These are phyloP conservation scores for Geranium brycei DNA, from an alignment of 345 rosid genomes.

Conservation along the genomic window DNA sequence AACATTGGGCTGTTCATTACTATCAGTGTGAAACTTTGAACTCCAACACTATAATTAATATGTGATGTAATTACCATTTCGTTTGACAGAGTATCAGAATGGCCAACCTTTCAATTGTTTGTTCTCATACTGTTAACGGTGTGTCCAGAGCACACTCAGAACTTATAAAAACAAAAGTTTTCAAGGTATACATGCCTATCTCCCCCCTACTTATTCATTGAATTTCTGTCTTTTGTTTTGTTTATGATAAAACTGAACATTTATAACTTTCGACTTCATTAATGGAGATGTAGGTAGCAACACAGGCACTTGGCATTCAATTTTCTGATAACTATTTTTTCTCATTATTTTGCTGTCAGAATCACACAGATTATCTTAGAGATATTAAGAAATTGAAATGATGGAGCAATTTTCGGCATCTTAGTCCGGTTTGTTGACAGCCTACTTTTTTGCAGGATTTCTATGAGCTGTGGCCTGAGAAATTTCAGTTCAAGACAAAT, in stretches of 20 bases:
- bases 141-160: slow-evolving; percentile 32
- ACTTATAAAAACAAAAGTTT: slow-evolving; percentile 24
- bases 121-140: slow-evolving; percentile 34
- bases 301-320: background rate
- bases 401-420: too few relatives aligned
- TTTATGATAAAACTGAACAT: too few relatives aligned
- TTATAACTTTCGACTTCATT: background rate
- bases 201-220: background rate
- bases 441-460: slow-evolving; percentile 25
- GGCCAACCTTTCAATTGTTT: slow-evolving; percentile 35
- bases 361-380: too few relatives aligned
- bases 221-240: too few relatives aligned
- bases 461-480: slow-evolving; percentile 39
- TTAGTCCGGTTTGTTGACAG: slow-evolving; percentile 1
- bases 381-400: too few relatives aligned
- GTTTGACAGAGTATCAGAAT: slow-evolving; percentile 29
- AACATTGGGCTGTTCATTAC: too few relatives aligned
- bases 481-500: slow-evolving; percentile 35
- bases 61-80: slow-evolving; percentile 1
- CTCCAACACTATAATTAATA: background rate
- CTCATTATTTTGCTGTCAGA: too few relatives aligned
- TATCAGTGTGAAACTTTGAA: background rate
- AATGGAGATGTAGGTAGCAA: background rate
- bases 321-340: background rate
- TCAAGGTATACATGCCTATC: slow-evolving; percentile 17